Evolutionary conservation across 306 rosid genomes (phyloP).

Genomic region (Corylus avellana): DNA sequence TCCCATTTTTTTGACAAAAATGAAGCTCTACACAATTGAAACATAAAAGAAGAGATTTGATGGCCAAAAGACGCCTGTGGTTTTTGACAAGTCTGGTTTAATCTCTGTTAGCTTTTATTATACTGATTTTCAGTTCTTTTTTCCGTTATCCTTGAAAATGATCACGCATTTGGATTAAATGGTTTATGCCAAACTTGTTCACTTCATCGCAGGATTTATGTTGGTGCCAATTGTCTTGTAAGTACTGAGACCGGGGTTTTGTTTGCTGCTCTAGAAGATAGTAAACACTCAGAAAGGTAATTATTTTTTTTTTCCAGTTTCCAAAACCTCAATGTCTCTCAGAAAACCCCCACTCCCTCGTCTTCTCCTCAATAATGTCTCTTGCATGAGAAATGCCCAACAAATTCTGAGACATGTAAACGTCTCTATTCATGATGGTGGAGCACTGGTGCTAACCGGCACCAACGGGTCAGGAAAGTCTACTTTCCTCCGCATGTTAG

Average conservation of each 20-base stretch:
- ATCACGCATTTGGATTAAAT: background rate
- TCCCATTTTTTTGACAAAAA: background rate
- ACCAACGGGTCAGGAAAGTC: constrained; percentile 91
- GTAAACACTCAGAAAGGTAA: background rate
- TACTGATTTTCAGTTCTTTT: background rate
- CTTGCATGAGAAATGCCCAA: constrained; percentile 93
- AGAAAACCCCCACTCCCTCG: constrained; percentile 66
- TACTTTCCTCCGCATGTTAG: constrained; percentile 82
- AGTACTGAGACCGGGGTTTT: background rate
- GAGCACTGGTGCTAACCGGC: constrained; percentile 76
- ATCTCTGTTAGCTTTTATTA: background rate
- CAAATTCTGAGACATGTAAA: constrained; percentile 77
- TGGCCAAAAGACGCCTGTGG: too few species aligned
- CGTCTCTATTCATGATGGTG: constrained; percentile 71
- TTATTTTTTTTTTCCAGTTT: background rate
- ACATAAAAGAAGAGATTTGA: too few species aligned
- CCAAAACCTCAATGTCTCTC: constrained; percentile 42
- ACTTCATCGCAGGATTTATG: background rate
- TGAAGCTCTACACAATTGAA: too few species aligned
- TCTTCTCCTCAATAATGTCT: constrained; percentile 71
- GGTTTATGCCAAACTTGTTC: background rate
- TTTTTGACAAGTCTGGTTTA: too few species aligned
- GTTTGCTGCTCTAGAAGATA: background rate
- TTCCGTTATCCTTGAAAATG: background rate
- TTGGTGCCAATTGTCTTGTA: background rate